Base-by-base conservation (phyloP, 169 alveolate genomes). In the Eimeria praecox region DNA sequence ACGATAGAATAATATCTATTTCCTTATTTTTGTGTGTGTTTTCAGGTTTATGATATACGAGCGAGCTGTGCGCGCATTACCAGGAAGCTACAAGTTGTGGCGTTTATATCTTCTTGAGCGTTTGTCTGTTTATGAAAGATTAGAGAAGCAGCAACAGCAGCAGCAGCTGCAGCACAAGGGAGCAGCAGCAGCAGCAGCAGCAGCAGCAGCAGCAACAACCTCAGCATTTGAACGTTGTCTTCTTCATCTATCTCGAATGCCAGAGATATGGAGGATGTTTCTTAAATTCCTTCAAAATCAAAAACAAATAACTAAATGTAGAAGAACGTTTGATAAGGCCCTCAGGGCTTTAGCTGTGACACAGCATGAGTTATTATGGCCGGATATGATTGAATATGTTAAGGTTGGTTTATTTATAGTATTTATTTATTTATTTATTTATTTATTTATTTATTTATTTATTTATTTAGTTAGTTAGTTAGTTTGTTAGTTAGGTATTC, bases 61-160 rank as follows among this genome's bases (percentile, higher is more conserved):
- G 94, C 71, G 97, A 38, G 97, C 97, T 0, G 56, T 95, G 40
- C 62, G 92, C 4, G 33, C 89, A 20, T 90, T 95, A 24, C 97
- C 97, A 24, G 95, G 95, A 44, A 86, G 95, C 59, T 95, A 95
- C 78, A 95, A 95, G 95, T 88, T 95, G 49, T 95, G 97, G 97
- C 59, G 83, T 3, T 46, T 30, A 27, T 95, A 95, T 54, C 88
- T 95, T 56, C 18, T 46, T 73, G 97, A 87, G 89, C 46, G 95
- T n/a, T n/a, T n/a, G n/a, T n/a, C n/a, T n/a, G n/a, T n/a, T n/a
- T n/a, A n/a, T n/a, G n/a, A n/a, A n/a, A n/a, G n/a, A n/a, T n/a
- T n/a, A n/a, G n/a, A n/a, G n/a, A n/a, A n/a, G n/a, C n/a, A n/a
- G n/a, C n/a, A n/a, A n/a, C n/a, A n/a, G n/a, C n/a, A n/a, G n/a